Percentiles rank a stretch among this genome's conserved stretches.
These are phyloP conservation scores for Backusella australiensis DNA, from an alignment of 192 early-diverging fungal species.

Conservation along the genomic window DNA sequence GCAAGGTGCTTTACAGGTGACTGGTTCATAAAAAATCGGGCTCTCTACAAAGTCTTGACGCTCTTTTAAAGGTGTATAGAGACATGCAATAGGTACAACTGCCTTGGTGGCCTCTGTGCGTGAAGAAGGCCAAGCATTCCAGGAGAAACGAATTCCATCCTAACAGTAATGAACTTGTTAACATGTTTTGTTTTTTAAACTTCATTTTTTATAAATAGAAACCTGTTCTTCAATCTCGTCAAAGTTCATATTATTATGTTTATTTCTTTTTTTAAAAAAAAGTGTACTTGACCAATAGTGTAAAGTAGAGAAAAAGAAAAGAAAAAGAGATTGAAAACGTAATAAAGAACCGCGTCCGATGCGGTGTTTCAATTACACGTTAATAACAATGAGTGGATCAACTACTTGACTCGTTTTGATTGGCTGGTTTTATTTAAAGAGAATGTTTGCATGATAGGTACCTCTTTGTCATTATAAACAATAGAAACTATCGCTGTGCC, in stretches of 20 bases:
- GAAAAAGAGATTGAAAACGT: background rate
- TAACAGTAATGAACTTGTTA: background rate
- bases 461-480: background rate
- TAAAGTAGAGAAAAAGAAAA: background rate
- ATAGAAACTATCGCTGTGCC: background rate
- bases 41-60: constrained; percentile 68
- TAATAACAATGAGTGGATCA: background rate
- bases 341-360: background rate
- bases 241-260: constrained; percentile 62
- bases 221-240: constrained; percentile 85
- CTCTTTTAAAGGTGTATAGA: constrained; percentile 96
- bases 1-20: constrained; percentile 94
- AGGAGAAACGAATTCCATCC: constrained; percentile 94
- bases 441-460: background rate
- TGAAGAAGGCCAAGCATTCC: constrained; percentile 96
- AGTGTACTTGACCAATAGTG: background rate
- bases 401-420: background rate
- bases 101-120: constrained; percentile 92
- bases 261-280: background rate
- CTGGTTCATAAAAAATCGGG: constrained; percentile 95
- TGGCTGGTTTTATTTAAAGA: background rate
- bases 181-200: background rate
- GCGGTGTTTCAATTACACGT: background rate
- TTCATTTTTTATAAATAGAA: background rate
- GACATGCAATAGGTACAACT: constrained; percentile 89